Percentiles rank a stretch among this genome's conserved stretches.
Conservation (phyloP, 257 asterid genomes). For the Verbascum thapsus region DNA sequence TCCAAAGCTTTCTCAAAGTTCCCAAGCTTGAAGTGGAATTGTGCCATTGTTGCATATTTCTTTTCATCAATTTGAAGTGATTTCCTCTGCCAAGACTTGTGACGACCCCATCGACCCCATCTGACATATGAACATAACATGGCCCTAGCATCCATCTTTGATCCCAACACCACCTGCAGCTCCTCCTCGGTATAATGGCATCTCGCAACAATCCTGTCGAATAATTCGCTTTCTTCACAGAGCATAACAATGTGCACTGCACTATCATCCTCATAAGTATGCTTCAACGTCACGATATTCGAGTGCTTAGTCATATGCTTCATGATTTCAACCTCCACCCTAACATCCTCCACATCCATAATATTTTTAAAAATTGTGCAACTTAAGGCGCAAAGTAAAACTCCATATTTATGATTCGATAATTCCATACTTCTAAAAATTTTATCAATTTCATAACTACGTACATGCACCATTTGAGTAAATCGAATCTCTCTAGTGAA, state of each 20-base stretch:
- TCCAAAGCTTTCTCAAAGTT: slow-evolving; percentile 66
- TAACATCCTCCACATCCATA: slow-evolving; percentile 70
- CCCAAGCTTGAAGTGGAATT: slow-evolving; percentile 77
- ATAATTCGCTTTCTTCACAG: slow-evolving; percentile 77
- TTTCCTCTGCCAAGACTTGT: slow-evolving; percentile 84
- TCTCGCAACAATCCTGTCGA: slow-evolving; percentile 71
- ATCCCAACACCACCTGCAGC: too few relatives aligned
- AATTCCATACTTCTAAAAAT: too few relatives aligned
- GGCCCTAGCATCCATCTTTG: too few relatives aligned
- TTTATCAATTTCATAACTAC: too few relatives aligned
- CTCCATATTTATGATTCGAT: too few relatives aligned
- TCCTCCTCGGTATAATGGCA: slow-evolving; percentile 79
- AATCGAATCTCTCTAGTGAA: too few relatives aligned
- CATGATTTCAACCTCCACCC: slow-evolving; percentile 81
- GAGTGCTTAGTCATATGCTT: slow-evolving; percentile 70
- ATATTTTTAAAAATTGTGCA: too few relatives aligned
- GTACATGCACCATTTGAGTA: too few relatives aligned
- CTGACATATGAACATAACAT: slow-evolving; percentile 88
- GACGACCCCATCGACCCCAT: slow-evolving; percentile 96
- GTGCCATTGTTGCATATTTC: slow-evolving; percentile 89
- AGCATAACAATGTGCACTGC: slow-evolving; percentile 70
- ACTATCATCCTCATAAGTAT: slow-evolving; percentile 61
- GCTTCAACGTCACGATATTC: slow-evolving; percentile 60
- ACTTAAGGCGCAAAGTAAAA: too few relatives aligned
- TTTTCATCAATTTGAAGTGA: slow-evolving; percentile 67